phyloP scores from a whole-genome alignment of 345 rosid species.

The Eucalyptus cladocalyx region DNA sequence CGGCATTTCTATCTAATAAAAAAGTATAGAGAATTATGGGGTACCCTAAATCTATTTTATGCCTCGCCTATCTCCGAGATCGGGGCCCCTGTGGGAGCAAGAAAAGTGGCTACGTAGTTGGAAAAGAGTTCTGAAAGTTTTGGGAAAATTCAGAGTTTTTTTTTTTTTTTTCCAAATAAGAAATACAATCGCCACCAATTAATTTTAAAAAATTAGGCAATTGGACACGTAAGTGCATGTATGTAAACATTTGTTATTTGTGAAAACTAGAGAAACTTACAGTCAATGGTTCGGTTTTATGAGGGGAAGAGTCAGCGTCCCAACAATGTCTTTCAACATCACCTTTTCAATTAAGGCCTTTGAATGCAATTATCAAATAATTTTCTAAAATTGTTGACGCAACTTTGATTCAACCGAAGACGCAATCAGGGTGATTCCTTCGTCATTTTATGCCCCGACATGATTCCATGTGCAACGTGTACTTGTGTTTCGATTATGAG shows the following conservation, averaged over 20 bases:
- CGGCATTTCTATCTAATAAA: too few species aligned
- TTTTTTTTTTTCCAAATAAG: background rate
- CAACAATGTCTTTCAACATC: rapidly evolving
- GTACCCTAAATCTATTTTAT: too few species aligned
- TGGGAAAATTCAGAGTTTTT: background rate
- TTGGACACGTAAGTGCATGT: rapidly evolving
- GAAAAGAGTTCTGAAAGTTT: background rate
- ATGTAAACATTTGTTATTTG: background rate
- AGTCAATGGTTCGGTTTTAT: background rate
- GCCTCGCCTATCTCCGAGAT: too few species aligned
- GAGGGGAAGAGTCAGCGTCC: background rate
- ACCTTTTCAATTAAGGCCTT: background rate
- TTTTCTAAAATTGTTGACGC: background rate
- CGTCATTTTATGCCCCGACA: background rate
- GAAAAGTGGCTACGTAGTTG: too few species aligned
- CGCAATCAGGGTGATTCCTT: background rate
- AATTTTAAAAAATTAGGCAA: background rate
- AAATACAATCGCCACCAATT: background rate
- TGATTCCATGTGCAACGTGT: background rate
- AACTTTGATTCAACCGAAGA: background rate
- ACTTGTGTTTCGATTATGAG: background rate
- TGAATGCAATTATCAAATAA: background rate
- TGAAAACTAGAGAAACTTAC: background rate
- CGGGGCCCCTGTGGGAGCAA: background rate
- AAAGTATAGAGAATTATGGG: too few species aligned